Evolutionary conservation across 1,284 basidiomycete species (phyloP).

Genomic region (Pyrrhoderma noxium): DNA sequence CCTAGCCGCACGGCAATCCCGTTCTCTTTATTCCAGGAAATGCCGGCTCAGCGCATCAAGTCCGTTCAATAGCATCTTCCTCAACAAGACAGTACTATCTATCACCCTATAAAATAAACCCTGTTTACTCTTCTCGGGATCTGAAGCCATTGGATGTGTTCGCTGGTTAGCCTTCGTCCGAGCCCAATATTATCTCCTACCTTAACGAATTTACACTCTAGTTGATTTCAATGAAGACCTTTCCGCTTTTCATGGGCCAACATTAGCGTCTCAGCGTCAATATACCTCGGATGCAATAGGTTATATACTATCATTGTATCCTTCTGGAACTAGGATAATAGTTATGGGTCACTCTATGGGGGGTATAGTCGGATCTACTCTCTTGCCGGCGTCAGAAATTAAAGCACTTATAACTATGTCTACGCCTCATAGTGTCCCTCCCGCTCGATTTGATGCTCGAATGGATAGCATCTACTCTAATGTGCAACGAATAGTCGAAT

Average conservation of each 20-base stretch:
- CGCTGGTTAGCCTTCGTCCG: conserved; percentile 61
- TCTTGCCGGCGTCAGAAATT: conserved; percentile 56
- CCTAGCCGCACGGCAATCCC: conserved; percentile 55
- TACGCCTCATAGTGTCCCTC: conserved; percentile 85
- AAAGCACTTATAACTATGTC: conserved; percentile 90
- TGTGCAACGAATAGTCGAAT: conserved; percentile 31
- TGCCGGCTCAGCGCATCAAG: conserved; percentile 91
- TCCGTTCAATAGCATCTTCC: conserved; percentile 91
- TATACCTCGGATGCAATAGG: conserved; percentile 71
- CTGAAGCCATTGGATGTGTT: conserved; percentile 75
- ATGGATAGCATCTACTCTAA: conserved; percentile 69
- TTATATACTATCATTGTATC: conserved; percentile 77
- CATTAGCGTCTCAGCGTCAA: conserved; percentile 74
- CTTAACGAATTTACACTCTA: conserved; percentile 28
- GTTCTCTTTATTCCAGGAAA: conserved; percentile 97
- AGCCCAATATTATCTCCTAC: no score
- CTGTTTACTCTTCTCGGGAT: conserved; percentile 39
- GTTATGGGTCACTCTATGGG: conserved; percentile 98
- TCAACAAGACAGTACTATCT: conserved; percentile 74
- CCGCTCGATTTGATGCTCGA: conserved; percentile 78
- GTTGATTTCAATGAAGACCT: conserved; percentile 98
- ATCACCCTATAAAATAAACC: conserved; percentile 43
- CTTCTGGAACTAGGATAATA: conserved; percentile 53
- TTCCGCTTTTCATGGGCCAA: conserved; percentile 90
- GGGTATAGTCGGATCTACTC: conserved; percentile 81